Conservation (phyloP, 2,329 filamentous ascomycete genomes). For the Epichloe amarillans region DNA sequence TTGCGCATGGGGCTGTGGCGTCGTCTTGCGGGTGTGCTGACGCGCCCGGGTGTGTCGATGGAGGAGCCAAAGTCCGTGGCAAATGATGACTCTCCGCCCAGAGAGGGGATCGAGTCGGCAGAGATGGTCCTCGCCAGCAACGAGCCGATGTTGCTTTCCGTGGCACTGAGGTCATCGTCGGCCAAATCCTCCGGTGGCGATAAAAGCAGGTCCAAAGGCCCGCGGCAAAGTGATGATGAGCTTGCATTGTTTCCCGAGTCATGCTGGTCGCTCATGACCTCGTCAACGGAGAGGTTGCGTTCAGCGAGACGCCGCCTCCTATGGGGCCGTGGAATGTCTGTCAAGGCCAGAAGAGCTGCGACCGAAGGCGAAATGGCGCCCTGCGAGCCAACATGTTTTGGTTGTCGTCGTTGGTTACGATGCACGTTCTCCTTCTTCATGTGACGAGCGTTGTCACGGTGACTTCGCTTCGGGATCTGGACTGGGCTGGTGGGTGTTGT, state of each 20-base stretch:
- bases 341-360: conserved; percentile 47
- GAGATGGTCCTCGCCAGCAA: conserved; percentile 41
- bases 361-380: conserved; percentile 45
- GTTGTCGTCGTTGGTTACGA: conserved; percentile 22
- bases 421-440: conserved; percentile 25
- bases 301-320: conserved; percentile 15
- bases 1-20: conserved; percentile 28
- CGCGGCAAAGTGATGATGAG: conserved; percentile 36
- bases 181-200: conserved; percentile 45
- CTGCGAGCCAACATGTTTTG: conserved; percentile 33
- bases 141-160: conserved; percentile 40
- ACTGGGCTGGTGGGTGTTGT: conserved; percentile 35
- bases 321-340: conserved; percentile 40
- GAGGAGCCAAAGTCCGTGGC: conserved; percentile 36
- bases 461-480: conserved; percentile 36
- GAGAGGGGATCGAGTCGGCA: conserved; percentile 47
- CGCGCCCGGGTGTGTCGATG: conserved; percentile 33
- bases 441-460: conserved; percentile 22
- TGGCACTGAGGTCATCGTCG: conserved; percentile 33
- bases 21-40: conserved; percentile 18
- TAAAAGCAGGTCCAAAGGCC: conserved; percentile 45
- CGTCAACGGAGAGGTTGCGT: conserved; percentile 36
- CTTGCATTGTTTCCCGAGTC: conserved; percentile 47
- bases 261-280: conserved; percentile 39
- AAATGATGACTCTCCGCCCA: conserved; percentile 41